These are phyloP conservation scores for Pterula multifida DNA, from an alignment of 1,284 basidiomycete genomes.

Conservation along the genomic window DNA sequence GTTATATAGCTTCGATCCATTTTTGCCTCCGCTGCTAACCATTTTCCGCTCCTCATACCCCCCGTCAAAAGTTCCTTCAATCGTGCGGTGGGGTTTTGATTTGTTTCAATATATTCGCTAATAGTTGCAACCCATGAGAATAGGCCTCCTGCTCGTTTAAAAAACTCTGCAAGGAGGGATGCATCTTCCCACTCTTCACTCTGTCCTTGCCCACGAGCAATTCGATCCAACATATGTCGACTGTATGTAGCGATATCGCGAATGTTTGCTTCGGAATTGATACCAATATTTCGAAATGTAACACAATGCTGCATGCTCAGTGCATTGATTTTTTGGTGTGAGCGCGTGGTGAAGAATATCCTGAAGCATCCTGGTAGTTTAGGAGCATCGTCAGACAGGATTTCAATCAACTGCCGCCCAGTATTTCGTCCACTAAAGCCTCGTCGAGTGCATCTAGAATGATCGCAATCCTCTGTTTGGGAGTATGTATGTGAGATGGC, in stretches of 20 bases:
- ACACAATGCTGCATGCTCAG: slow-evolving; percentile 5
- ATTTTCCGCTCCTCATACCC: too few relatives aligned
- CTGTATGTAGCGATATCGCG: neutral
- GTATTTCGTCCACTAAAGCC: neutral
- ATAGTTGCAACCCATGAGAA: slow-evolving; percentile 15
- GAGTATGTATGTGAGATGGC: slow-evolving; percentile 12
- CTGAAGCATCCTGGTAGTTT: neutral
- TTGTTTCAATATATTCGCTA: slow-evolving; percentile 9
- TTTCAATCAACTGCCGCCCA: neutral
- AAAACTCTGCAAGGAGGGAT: slow-evolving; percentile 5
- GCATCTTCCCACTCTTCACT: slow-evolving; percentile 9
- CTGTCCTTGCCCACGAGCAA: slow-evolving; percentile 7
- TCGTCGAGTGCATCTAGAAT: neutral
- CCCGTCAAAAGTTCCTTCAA: slow-evolving; percentile 5
- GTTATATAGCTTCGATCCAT: slow-evolving; percentile 13
- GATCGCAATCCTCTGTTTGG: slow-evolving; percentile 13
- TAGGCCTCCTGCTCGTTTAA: slow-evolving; percentile 11
- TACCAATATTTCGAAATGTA: neutral
- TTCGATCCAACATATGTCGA: slow-evolving; percentile 12
- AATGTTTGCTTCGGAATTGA: neutral
- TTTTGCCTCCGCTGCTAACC: slow-evolving; percentile 7
- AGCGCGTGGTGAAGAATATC: neutral
- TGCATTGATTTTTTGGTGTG: neutral
- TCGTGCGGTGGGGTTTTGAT: slow-evolving; percentile 9
- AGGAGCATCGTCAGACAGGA: neutral